Percentiles rank a stretch among this genome's conserved stretches.
Evolutionary conservation across 495 filamentous ascomycete species (phyloP).

Genomic region (Podospora conica): DNA sequence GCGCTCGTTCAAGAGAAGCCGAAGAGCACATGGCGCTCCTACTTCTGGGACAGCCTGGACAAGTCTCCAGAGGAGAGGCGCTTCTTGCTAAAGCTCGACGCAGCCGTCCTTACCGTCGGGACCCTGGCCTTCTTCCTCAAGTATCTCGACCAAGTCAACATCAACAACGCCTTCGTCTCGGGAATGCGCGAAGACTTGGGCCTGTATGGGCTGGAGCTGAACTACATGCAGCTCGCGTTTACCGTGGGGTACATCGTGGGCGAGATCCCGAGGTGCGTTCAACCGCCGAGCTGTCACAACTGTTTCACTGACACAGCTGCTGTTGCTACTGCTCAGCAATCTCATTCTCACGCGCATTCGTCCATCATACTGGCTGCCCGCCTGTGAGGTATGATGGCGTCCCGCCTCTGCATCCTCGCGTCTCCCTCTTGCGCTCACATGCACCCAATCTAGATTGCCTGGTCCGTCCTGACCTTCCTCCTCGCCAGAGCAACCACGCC

Average conservation of each 20-base stretch:
- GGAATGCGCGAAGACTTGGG: slow-evolving; percentile 46
- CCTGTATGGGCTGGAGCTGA: slow-evolving; percentile 50
- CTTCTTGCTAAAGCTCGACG: slow-evolving; percentile 56
- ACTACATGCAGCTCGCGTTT: slow-evolving; percentile 49
- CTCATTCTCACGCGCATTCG: slow-evolving; percentile 40
- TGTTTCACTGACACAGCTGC: not conserved
- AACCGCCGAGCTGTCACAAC: no score
- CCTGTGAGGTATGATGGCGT: slow-evolving; percentile 39
- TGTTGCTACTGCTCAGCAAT: slow-evolving; percentile 17
- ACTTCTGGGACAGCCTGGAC: slow-evolving; percentile 57
- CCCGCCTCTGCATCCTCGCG: no score
- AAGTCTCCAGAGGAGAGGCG: slow-evolving; percentile 54
- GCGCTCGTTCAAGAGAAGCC: slow-evolving; percentile 19
- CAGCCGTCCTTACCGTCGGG: slow-evolving; percentile 41
- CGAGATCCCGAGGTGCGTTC: slow-evolving; percentile 50
- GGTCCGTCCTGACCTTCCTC: slow-evolving; percentile 49
- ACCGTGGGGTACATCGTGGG: slow-evolving; percentile 60
- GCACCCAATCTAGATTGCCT: slow-evolving; percentile 17
- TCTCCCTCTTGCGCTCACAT: no score
- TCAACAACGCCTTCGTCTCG: slow-evolving; percentile 48
- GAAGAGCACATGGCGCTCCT: slow-evolving; percentile 33
- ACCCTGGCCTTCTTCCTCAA: slow-evolving; percentile 48
- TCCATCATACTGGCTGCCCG: slow-evolving; percentile 55
- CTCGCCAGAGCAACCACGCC: slow-evolving; percentile 42
- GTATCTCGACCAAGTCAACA: slow-evolving; percentile 52